Conservation (phyloP, 225 moss, liverwort and hornwort species). For the Bryoerythrophyllum caledonicum region DNA sequence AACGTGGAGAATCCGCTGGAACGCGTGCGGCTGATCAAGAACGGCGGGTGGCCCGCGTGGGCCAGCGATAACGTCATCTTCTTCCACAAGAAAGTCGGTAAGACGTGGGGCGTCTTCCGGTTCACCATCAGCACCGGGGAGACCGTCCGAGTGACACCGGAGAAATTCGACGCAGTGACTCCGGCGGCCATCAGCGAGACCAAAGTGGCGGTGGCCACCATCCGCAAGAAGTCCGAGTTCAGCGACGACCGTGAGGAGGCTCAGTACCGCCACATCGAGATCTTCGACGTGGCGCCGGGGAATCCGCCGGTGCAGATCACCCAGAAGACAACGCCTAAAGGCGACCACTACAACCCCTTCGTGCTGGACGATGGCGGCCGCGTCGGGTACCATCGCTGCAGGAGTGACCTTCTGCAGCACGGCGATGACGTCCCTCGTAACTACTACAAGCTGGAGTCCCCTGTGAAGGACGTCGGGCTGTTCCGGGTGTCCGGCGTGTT, state of each 20-base stretch:
- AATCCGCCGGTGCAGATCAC: slow-evolving; percentile 3
- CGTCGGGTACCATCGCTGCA: slow-evolving; percentile 10
- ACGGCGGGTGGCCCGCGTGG: slow-evolving; percentile 6
- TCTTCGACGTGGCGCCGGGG: slow-evolving; percentile 1
- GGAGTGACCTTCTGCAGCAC: slow-evolving; percentile 1
- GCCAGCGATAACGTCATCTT: slow-evolving; percentile 7
- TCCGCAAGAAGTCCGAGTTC: not conserved
- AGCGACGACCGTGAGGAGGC: slow-evolving; percentile 1
- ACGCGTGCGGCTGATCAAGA: not conserved
- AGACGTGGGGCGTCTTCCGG: slow-evolving; percentile 1
- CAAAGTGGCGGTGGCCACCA: slow-evolving; percentile 12
- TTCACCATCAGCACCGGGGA: not conserved
- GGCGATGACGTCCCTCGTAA: not conserved
- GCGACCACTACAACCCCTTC: slow-evolving; percentile 13
- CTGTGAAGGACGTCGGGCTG: slow-evolving; percentile 12
- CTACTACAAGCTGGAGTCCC: slow-evolving; percentile 2
- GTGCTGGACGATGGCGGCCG: slow-evolving; percentile 10
- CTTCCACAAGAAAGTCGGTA: not conserved
- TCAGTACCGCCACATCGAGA: slow-evolving; percentile 13
- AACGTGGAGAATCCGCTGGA: not conserved
- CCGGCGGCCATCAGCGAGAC: slow-evolving; percentile 3
- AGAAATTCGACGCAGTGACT: not conserved
- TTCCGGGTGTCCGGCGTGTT: slow-evolving; percentile 10
- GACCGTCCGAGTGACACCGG: slow-evolving; percentile 4
- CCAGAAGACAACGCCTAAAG: slow-evolving; percentile 7